These are phyloP conservation scores for Aspergillus flavus DNA, from an alignment of 2,329 filamentous ascomycete species.

Conservation along the genomic window DNA sequence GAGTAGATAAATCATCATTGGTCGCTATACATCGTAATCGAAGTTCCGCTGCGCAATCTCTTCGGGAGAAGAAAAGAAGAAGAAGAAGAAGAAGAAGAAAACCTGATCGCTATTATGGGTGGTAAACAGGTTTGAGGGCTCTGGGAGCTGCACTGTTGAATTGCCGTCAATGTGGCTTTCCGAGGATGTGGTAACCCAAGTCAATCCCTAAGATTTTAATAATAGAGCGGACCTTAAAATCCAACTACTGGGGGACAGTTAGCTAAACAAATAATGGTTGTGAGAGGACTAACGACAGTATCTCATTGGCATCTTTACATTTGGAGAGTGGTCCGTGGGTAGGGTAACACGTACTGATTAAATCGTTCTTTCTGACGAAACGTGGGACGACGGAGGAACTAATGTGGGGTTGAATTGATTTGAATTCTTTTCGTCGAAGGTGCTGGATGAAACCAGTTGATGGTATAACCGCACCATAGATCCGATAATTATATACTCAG, in stretches of 20 bases:
- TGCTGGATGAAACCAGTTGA: not conserved
- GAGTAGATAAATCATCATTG: not conserved
- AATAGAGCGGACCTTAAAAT: not conserved
- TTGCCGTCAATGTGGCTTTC: not conserved
- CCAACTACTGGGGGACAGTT: not conserved
- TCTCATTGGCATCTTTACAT: not conserved
- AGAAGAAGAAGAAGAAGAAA: not conserved
- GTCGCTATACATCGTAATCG: not conserved
- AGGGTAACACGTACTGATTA: conserved; percentile 1
- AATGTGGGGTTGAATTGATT: not conserved
- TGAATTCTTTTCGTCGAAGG: not conserved
- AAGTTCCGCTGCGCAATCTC: not conserved
- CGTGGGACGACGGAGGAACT: not conserved
- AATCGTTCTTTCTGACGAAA: not conserved
- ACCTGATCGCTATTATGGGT: not conserved
- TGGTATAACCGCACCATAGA: not conserved
- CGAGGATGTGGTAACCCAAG: not conserved
- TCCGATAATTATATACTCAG: not conserved
- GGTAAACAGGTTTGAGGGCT: not conserved
- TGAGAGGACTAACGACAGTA: not conserved
- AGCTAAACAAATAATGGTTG: not conserved
- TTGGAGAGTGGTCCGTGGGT: not conserved
- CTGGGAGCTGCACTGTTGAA: not conserved
- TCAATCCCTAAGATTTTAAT: not conserved
- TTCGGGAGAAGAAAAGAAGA: not conserved